Percentiles rank a stretch among this genome's conserved stretches.
These are phyloP conservation scores for Aristolochia fimbriata DNA, from an alignment of 164 flowering plant species.

Conservation along the genomic window DNA sequence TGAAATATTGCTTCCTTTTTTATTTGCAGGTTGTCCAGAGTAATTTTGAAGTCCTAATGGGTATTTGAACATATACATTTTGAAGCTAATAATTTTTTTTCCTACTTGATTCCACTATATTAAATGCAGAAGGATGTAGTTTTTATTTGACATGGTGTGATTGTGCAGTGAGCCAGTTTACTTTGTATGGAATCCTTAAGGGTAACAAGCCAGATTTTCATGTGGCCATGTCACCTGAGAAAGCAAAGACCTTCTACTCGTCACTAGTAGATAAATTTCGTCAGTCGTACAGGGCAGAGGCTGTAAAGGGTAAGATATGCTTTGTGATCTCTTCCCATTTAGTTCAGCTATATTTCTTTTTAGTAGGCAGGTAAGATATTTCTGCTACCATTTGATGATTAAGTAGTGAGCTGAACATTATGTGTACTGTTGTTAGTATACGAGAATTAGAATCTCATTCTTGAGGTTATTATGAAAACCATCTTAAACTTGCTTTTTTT, in stretches of 20 bases:
- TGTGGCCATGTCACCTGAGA: conserved; percentile 86
- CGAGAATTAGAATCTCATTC: too few relatives aligned
- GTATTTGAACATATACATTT: conserved; percentile 23
- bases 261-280: conserved; percentile 66
- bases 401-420: too few relatives aligned
- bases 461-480: too few relatives aligned
- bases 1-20: background rate
- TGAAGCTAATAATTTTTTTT: background rate
- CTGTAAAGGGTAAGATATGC: conserved; percentile 51
- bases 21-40: conserved; percentile 78
- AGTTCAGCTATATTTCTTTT: background rate
- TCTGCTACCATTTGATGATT: background rate
- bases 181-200: conserved; percentile 77
- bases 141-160: background rate
- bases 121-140: background rate
- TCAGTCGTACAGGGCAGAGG: conserved; percentile 46
- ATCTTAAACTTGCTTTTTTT: too few relatives aligned
- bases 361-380: background rate
- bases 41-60: conserved; percentile 68
- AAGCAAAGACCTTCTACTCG: conserved; percentile 80
- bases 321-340: background rate
- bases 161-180: conserved; percentile 85
- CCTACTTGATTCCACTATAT: background rate
- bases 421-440: too few relatives aligned
- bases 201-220: conserved; percentile 99